Percentiles rank a stretch among this genome's conserved stretches.
Evolutionary conservation across 2,329 filamentous ascomycete species (phyloP).

Genomic region (Fusarium sororula): DNA sequence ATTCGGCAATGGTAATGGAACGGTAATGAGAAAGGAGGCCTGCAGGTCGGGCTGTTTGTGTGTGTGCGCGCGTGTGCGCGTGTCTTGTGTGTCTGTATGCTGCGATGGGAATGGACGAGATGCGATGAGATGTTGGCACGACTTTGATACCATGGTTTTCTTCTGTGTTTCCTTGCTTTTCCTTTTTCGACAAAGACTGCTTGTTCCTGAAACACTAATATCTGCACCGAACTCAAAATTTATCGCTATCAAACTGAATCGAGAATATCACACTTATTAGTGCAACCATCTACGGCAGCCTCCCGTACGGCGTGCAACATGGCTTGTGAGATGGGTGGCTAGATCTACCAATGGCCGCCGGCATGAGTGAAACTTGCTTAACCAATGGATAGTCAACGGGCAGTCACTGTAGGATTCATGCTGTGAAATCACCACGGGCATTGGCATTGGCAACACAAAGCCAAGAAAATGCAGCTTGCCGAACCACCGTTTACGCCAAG

Average conservation of each 20-base stretch:
- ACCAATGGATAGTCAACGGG: slow-evolving; percentile 1
- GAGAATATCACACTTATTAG: slow-evolving; percentile 8
- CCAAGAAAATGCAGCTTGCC: background rate
- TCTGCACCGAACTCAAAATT: slow-evolving; percentile 16
- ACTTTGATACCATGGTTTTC: slow-evolving; percentile 11
- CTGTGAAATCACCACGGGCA: background rate
- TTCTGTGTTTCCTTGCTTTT: background rate
- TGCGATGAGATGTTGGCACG: background rate
- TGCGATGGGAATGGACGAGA: background rate
- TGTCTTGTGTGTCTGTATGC: background rate
- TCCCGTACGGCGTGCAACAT: slow-evolving; percentile 13
- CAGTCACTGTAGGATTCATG: background rate
- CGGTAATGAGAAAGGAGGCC: background rate
- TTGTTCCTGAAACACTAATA: slow-evolving; percentile 18
- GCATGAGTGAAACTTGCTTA: background rate
- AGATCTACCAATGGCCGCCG: background rate
- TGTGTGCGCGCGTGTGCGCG: background rate
- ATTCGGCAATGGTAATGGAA: background rate
- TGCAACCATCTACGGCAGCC: slow-evolving; percentile 17
- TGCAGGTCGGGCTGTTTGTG: slow-evolving; percentile 27
- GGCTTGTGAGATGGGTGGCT: background rate
- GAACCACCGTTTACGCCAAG: slow-evolving; percentile 14
- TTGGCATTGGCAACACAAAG: background rate
- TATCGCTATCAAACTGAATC: slow-evolving; percentile 6
- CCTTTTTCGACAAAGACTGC: background rate